These are phyloP conservation scores for Conidiobolus incongruus DNA, from an alignment of 371 early-diverging fungal species.

Conservation along the genomic window DNA sequence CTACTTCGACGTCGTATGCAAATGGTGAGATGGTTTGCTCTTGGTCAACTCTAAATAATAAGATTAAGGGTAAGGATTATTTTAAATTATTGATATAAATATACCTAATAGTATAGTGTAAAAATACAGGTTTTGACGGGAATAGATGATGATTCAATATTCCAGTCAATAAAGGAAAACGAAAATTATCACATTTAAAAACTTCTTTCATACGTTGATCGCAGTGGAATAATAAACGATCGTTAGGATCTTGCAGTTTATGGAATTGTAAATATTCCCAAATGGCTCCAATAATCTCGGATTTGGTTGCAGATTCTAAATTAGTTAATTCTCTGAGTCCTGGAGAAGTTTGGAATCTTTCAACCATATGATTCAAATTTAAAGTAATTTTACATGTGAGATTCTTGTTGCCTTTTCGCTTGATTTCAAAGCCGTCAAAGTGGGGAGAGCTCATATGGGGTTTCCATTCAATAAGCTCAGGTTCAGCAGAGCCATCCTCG, in stretches of 20 bases:
- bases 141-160: slow-evolving; percentile 50
- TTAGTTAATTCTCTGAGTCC: slow-evolving; percentile 12
- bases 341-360: slow-evolving; percentile 54
- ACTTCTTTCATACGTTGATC: slow-evolving; percentile 31
- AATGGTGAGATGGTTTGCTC: slow-evolving; percentile 33
- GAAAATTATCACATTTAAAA: slow-evolving; percentile 37
- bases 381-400: slow-evolving; percentile 58
- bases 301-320: slow-evolving; percentile 23
- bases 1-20: slow-evolving; percentile 77
- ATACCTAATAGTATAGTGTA: slow-evolving; percentile 72
- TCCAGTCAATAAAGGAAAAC: slow-evolving; percentile 65
- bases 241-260: slow-evolving; percentile 63
- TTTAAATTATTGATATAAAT: background rate
- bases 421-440: slow-evolving; percentile 84
- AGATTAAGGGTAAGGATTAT: too few relatives aligned
- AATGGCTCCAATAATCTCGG: slow-evolving; percentile 57
- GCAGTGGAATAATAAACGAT: slow-evolving; percentile 47
- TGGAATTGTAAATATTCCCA: slow-evolving; percentile 85
- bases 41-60: slow-evolving; percentile 36
- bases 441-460: too few relatives aligned
- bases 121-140: slow-evolving; percentile 74
- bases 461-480: too few relatives aligned
- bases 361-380: slow-evolving; percentile 46
- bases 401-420: slow-evolving; percentile 63
- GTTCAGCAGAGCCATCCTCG: too few relatives aligned